These are phyloP conservation scores for Lachancea thermotolerans DNA, from an alignment of 805 yeast species.

Conservation along the genomic window DNA sequence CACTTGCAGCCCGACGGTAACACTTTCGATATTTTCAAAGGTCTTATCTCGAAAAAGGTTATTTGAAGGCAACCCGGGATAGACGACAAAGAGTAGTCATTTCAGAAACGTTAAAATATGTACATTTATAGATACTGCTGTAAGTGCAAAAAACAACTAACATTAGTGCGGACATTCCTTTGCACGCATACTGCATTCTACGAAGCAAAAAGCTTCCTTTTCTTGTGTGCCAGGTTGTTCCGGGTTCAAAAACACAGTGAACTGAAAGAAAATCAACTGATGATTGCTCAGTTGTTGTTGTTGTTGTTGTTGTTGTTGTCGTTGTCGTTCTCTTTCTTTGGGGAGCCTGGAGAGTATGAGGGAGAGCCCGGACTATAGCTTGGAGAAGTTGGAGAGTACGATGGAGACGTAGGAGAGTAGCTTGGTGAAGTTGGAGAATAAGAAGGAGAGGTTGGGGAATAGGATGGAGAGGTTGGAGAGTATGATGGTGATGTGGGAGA, in stretches of 20 bases:
- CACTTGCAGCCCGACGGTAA: slow-evolving; percentile 96
- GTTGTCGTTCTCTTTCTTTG: slow-evolving; percentile 25
- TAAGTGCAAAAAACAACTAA: no score
- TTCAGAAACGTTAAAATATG: slow-evolving; percentile 7
- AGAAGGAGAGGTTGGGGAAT: slow-evolving; percentile 50
- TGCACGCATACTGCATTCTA: no score
- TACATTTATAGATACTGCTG: slow-evolving; percentile 1
- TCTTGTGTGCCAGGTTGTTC: no score
- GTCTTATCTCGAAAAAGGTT: slow-evolving; percentile 63
- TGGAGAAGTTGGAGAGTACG: slow-evolving; percentile 43
- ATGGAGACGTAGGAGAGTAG: slow-evolving; percentile 71
- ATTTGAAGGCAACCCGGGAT: slow-evolving; percentile 1
- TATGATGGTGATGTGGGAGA: slow-evolving; percentile 41
- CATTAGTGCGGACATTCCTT: no score
- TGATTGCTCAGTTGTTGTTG: not conserved
- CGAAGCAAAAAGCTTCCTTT: no score
- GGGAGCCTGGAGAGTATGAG: slow-evolving; percentile 57
- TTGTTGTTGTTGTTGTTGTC: not conserved
- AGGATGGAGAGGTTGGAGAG: slow-evolving; percentile 69
- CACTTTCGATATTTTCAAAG: slow-evolving; percentile 90
- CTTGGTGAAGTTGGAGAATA: slow-evolving; percentile 47
- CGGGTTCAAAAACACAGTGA: no score
- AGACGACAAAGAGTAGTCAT: not conserved
- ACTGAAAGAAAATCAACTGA: no score
- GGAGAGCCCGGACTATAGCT: slow-evolving; percentile 70